Evolutionary conservation across 106 monocot species (phyloP), one percentile per base, ranked within the genome.

Genomic region (Acorus calamus): DNA sequence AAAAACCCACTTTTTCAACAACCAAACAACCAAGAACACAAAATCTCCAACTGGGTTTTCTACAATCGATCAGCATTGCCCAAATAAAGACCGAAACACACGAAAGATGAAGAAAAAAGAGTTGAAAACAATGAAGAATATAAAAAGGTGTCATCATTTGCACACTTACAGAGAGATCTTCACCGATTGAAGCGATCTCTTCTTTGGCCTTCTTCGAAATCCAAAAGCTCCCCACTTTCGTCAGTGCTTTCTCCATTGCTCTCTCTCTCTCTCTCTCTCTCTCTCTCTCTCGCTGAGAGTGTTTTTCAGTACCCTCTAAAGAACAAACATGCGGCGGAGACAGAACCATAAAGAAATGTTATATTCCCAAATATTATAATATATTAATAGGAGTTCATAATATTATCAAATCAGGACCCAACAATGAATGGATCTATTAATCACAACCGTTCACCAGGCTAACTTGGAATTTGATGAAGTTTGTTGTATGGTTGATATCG

Each of bases 151-250:
- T 10, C 28, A 28, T 28, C 28, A 0, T 28, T 28, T 28, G 28
- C 28, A 28, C 28, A 74, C 86, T 86, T 65, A 94, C 94, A 44
- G 94, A 94, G 69, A 94, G 79, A 52, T 94, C 94, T 46, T 78
- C 90, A 49, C 90, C 84, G 59, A 94, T 94, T 69, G 94, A 86
- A 45, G 86, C 75, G 78, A 94, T 74, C 82, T 94, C 94, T 57
- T 94, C 87, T 54, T 94, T 94, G 69, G 89, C 94, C 54, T 87
- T 90, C 80, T 67, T 84, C 5, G 94, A 87, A 53, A 94, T 82
- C 67, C 79, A 77, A 52, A 94, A 90, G 84, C 89, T 90, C 58
- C 86, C 79, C 7, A 94, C 77, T 66, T 82, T 94, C 12, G 77
- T 82, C 63, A 94, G 68, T 7, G 90, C 89, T 66, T 84, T 94